Conservation (phyloP, 2,329 filamentous ascomycete species). For the Colletotrichum sp. region DNA sequence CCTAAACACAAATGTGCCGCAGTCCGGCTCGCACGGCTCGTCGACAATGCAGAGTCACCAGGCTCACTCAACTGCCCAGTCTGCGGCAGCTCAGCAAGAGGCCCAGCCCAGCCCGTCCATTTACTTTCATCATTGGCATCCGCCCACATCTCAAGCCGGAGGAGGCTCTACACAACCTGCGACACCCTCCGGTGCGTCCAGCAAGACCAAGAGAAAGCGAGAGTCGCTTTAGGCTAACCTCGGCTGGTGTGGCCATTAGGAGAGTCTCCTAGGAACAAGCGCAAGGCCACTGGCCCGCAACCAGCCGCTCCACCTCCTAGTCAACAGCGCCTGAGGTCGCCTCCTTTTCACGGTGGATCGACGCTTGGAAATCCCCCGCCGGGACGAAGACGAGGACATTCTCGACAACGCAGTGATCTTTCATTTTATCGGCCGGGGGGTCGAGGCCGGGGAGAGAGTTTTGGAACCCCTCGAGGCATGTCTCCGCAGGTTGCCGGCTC, state of each 20-base stretch:
- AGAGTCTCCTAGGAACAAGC: constrained; percentile 79
- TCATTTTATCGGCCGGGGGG: constrained; percentile 52
- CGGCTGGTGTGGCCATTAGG: constrained; percentile 53
- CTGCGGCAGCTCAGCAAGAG: constrained; percentile 64
- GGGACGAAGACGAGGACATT: constrained; percentile 63
- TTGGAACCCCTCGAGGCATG: constrained; percentile 36
- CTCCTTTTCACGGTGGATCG: constrained; percentile 55
- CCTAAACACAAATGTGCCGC: constrained; percentile 50
- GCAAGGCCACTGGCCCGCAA: constrained; percentile 72
- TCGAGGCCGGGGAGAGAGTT: constrained; percentile 40
- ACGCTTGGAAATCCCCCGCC: constrained; percentile 58
- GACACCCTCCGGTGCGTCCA: constrained; percentile 77
- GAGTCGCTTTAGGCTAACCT: constrained; percentile 46
- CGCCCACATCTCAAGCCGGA: constrained; percentile 70
- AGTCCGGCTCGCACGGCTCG: constrained; percentile 35
- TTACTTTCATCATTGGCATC: constrained; percentile 94
- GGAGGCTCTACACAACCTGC: constrained; percentile 69
- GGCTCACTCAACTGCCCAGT: constrained; percentile 54
- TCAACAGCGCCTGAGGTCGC: constrained; percentile 53
- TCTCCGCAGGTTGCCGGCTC: constrained; percentile 40
- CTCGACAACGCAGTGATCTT: constrained; percentile 69
- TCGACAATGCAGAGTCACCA: constrained; percentile 44
- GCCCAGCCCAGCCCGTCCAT: constrained; percentile 75
- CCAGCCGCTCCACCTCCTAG: constrained; percentile 48
- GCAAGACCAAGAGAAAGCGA: constrained; percentile 51